phyloP scores from a whole-genome alignment of 108 stramenopile genomes.

The Nannochloropsis granulata region DNA sequence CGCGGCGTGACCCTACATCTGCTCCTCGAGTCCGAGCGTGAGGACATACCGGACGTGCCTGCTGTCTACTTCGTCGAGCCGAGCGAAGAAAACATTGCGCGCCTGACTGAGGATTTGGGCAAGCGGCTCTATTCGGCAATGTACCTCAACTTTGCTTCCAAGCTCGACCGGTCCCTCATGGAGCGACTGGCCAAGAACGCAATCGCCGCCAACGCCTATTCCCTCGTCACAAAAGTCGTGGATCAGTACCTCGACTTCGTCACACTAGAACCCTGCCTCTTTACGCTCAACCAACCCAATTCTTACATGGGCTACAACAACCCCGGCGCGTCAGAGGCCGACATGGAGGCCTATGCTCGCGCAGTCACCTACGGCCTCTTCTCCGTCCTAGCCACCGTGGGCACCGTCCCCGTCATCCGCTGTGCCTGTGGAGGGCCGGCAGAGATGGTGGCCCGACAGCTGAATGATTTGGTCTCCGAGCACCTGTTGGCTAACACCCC shows the following conservation, averaged over 20 bases:
- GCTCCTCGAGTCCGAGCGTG: constrained; percentile 60
- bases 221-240: constrained; percentile 56
- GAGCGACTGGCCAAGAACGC: constrained; percentile 67
- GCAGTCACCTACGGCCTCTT: constrained; percentile 70
- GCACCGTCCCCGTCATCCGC: constrained; percentile 75
- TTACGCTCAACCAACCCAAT: constrained; percentile 56
- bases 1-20: constrained; percentile 92
- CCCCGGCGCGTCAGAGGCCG: constrained; percentile 54
- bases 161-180: constrained; percentile 72
- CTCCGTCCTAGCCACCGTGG: constrained; percentile 68
- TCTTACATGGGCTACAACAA: constrained; percentile 72
- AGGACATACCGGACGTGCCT: constrained; percentile 87
- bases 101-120: constrained; percentile 66
- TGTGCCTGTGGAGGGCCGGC: constrained; percentile 76
- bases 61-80: constrained; percentile 89
- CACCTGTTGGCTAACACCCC: neutral
- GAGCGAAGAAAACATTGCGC: constrained; percentile 67
- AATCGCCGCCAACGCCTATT: constrained; percentile 56
- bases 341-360: constrained; percentile 33
- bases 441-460: constrained; percentile 85
- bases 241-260: constrained; percentile 90
- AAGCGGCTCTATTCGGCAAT: constrained; percentile 52
- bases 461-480: constrained; percentile 50
- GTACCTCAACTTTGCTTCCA: constrained; percentile 66
- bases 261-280: constrained; percentile 67